Conservation (phyloP, 2,329 filamentous ascomycete genomes). For the Penicillium sp. region DNA sequence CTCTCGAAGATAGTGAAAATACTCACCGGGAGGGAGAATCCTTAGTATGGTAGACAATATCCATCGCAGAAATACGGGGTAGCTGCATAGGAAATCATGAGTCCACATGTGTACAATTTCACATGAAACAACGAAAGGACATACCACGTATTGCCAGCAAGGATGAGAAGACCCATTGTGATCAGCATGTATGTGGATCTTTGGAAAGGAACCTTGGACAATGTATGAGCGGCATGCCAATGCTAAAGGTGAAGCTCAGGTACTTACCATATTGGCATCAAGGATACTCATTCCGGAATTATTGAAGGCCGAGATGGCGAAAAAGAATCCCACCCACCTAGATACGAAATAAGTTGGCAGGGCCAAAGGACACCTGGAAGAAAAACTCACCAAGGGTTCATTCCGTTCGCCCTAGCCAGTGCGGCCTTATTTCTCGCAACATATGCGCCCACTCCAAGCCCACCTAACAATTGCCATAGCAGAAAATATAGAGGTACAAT, state of each 20-base stretch:
- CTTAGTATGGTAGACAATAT: not conserved
- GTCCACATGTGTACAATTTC: not conserved
- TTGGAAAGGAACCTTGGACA: slow-evolving; percentile 21
- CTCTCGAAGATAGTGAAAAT: slow-evolving; percentile 21
- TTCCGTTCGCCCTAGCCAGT: slow-evolving; percentile 38
- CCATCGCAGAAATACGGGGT: slow-evolving; percentile 2
- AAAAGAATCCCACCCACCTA: slow-evolving; percentile 40
- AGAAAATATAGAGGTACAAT: slow-evolving; percentile 27
- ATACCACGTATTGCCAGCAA: slow-evolving; percentile 37
- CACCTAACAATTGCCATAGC: slow-evolving; percentile 45
- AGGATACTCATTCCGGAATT: slow-evolving; percentile 51
- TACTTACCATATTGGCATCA: slow-evolving; percentile 49
- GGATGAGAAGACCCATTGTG: slow-evolving; percentile 33
- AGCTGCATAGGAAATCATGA: not conserved
- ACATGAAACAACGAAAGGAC: not conserved
- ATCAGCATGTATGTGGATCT: slow-evolving; percentile 25
- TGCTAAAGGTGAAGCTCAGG: slow-evolving; percentile 9
- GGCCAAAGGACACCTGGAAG: not conserved
- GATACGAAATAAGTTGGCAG: slow-evolving; percentile 13
- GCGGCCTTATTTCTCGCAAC: slow-evolving; percentile 39
- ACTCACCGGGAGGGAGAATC: not conserved
- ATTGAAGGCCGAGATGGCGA: slow-evolving; percentile 51
- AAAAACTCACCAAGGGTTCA: slow-evolving; percentile 42
- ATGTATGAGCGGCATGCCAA: not conserved
- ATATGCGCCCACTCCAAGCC: slow-evolving; percentile 46